Conservation (phyloP, 441 rosid species). For the Hura crepitans region DNA sequence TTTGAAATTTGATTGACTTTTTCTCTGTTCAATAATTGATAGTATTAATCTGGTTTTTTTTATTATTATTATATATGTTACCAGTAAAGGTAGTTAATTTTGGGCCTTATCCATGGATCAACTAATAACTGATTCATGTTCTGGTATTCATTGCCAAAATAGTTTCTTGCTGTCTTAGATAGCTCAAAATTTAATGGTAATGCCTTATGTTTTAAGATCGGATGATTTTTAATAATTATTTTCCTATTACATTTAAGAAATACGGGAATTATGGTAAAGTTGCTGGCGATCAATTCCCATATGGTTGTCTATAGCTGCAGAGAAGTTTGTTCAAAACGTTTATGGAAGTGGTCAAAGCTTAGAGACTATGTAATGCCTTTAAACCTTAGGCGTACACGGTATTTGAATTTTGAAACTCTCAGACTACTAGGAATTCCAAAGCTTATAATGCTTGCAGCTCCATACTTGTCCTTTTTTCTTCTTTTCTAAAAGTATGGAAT, state of each 20-base stretch:
- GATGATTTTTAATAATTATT: not conserved
- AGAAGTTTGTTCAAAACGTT: not conserved
- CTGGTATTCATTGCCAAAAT: not conserved
- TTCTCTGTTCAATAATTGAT: not conserved
- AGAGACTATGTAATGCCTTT: conserved; percentile 6
- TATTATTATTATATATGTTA: not conserved
- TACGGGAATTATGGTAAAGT: not conserved
- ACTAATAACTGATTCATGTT: not conserved
- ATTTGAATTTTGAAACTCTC: not conserved
- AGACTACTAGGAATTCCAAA: not conserved
- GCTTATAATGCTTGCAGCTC: conserved; percentile 7
- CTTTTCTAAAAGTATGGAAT: not conserved
- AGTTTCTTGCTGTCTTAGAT: not conserved
- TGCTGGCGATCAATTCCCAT: not conserved
- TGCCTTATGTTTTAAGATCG: not conserved
- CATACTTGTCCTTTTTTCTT: conserved; percentile 3
- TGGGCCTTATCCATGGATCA: not conserved
- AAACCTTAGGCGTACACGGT: not conserved
- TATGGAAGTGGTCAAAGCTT: conserved; percentile 7
- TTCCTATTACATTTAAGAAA: not conserved
- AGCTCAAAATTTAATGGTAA: not conserved
- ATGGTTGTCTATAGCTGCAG: not conserved
- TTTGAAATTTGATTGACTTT: not conserved
- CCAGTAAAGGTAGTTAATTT: conserved; percentile 1
- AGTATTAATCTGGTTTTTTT: not conserved